phyloP scores from a whole-genome alignment of 805 yeast genomes.

The Wickerhamiella kazuoi region DNA sequence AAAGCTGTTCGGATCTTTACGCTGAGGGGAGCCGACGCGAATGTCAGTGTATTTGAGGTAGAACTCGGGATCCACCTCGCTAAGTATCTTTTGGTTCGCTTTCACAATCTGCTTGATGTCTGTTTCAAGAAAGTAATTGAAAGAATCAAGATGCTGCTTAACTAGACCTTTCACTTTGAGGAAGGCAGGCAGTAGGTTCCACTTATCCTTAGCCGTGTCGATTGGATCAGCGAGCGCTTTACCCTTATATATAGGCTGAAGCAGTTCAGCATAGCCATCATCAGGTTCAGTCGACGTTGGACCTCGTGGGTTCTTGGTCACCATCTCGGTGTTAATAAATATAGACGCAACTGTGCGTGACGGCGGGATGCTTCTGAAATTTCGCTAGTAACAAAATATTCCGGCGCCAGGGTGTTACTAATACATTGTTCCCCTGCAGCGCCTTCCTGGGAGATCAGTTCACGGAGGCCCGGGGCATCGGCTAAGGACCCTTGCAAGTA shows the following conservation, averaged over 20 bases:
- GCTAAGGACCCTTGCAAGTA: no score
- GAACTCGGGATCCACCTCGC: constrained; percentile 95
- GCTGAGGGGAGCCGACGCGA: constrained; percentile 50
- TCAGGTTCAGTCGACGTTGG: neutral
- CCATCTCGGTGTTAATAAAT: neutral
- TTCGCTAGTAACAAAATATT: no score
- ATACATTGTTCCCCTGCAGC: no score
- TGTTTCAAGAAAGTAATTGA: constrained; percentile 84
- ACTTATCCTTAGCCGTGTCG: constrained; percentile 83
- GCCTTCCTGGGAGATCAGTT: no score
- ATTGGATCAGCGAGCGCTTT: constrained; percentile 74
- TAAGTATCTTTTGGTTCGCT: constrained; percentile 75
- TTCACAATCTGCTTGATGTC: constrained; percentile 82
- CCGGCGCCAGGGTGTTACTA: no score
- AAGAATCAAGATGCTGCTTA: constrained; percentile 95
- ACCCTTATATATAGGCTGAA: constrained; percentile 73
- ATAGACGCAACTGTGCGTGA: no score
- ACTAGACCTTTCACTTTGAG: constrained; percentile 89
- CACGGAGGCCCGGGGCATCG: no score
- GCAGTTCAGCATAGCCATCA: constrained; percentile 43
- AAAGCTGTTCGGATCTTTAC: constrained; percentile 21
- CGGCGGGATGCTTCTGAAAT: no score
- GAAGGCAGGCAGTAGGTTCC: constrained; percentile 94
- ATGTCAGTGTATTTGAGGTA: constrained; percentile 85
- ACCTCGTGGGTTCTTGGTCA: neutral